Evolutionary conservation across 2,329 filamentous ascomycete genomes (phyloP).

Genomic region (Cladobotryum protrusum): DNA sequence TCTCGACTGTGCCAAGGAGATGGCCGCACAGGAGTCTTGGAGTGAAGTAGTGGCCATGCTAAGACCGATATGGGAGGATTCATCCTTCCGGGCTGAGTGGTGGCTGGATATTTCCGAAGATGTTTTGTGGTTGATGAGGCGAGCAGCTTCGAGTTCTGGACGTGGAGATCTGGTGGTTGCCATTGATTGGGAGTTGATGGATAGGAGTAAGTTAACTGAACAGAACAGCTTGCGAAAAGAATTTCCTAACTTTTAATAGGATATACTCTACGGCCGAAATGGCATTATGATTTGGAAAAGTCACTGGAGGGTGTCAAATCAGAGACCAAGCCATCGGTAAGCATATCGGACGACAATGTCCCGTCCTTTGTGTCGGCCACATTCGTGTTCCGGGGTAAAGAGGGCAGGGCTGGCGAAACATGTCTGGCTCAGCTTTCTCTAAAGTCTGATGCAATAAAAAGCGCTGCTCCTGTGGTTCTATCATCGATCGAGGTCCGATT

Average conservation of each 20-base stretch:
- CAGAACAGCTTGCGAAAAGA: not conserved
- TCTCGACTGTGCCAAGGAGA: slow-evolving; percentile 51
- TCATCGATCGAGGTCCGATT: slow-evolving; percentile 49
- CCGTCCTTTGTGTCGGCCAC: slow-evolving; percentile 49
- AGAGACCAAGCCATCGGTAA: slow-evolving; percentile 42
- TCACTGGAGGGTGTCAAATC: slow-evolving; percentile 46
- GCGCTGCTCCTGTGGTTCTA: slow-evolving; percentile 46
- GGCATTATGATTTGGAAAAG: slow-evolving; percentile 55
- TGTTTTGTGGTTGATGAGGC: slow-evolving; percentile 54
- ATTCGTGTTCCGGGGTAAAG: slow-evolving; percentile 52
- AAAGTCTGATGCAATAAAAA: slow-evolving; percentile 48
- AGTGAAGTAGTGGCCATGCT: slow-evolving; percentile 48
- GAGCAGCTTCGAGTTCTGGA: slow-evolving; percentile 46
- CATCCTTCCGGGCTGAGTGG: slow-evolving; percentile 50
- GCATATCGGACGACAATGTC: slow-evolving; percentile 44
- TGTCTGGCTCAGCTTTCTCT: slow-evolving; percentile 53
- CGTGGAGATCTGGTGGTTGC: slow-evolving; percentile 52
- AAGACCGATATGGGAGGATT: slow-evolving; percentile 50
- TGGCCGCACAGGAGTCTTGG: slow-evolving; percentile 46
- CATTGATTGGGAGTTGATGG: slow-evolving; percentile 60
- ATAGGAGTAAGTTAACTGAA: slow-evolving; percentile 41
- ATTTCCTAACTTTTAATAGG: slow-evolving; percentile 27
- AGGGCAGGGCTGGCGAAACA: slow-evolving; percentile 55
- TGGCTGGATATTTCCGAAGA: slow-evolving; percentile 57
- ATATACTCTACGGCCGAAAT: slow-evolving; percentile 48